Evolutionary conservation across 345 rosid species (phyloP), one percentile per base, ranked within the genome.

Genomic region (Syzygium grande): DNA sequence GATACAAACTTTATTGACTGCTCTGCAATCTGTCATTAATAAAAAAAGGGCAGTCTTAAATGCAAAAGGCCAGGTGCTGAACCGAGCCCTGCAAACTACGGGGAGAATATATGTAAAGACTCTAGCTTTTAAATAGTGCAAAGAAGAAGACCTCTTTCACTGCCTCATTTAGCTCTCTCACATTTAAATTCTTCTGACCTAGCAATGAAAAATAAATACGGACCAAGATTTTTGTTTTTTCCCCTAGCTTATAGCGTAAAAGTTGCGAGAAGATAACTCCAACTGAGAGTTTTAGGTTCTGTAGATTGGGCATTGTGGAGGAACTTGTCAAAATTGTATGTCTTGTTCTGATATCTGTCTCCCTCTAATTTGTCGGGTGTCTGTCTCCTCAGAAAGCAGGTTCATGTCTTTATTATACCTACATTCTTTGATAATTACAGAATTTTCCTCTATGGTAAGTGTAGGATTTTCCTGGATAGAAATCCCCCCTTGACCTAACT

Each of bases 21-120:
- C 88, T 85, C 91, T 92, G 93, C 63, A 63, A 86, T 51, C 43
- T 84, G 89, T 84, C 93, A 92, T 91, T 91, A 90, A 91, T 90
- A 51, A 79, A 88, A 88, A 89, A 87, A 84, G 84, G 84, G 29
- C 14, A 85, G 90, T 90, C 86, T 91, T 92, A 27, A 93, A 91
- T 91, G 92, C 90, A 84, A 87, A 85, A 89, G 84, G 14, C 56
- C 73, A 34, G 83, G 87, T 83, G 84, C 86, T 87, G 85, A 89
- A 85, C 86, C 90, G 87, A 86, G 88, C 89, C 89, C 87, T 89
- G 87, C 73, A 88, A 89, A 90, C 89, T 88, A 87, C 86, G 11
- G 49, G 83, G 83, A 73, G 83, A 73, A 73, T 73, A 73, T 73
- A 73, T 73, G 49, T 34, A 73, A 73, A 38, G 87, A 88, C 88